phyloP scores from a whole-genome alignment of 2,329 filamentous ascomycete genomes.

The Furcasterigmium sp. region DNA sequence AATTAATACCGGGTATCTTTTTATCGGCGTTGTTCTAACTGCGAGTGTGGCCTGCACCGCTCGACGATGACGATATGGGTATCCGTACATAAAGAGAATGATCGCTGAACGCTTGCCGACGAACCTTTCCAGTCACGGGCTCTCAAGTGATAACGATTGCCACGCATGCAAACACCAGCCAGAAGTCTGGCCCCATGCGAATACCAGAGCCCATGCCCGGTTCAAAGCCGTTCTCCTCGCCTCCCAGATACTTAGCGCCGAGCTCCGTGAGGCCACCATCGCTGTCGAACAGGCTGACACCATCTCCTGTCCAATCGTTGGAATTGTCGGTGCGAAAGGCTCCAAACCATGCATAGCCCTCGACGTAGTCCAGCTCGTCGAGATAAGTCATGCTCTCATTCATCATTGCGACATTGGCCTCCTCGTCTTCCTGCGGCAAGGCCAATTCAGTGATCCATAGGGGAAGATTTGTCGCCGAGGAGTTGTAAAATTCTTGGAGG shows the following conservation, averaged over 20 bases:
- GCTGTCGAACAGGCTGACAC: constrained; percentile 28
- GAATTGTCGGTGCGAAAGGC: constrained; percentile 29
- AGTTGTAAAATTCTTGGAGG: constrained; percentile 28
- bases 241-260: constrained; percentile 31
- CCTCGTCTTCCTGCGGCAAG: constrained; percentile 24
- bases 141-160: no score
- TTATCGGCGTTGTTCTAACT: no score
- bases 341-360: constrained; percentile 36
- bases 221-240: constrained; percentile 29
- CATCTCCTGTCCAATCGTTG: constrained; percentile 32
- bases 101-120: no score
- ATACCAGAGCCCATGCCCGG: constrained; percentile 17
- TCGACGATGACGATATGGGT: no score
- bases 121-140: no score
- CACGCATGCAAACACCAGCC: neutral
- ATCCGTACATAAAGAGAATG: no score
- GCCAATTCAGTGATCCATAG: constrained; percentile 37
- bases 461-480: constrained; percentile 12
- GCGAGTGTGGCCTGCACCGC: no score
- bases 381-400: constrained; percentile 29
- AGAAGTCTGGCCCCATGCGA: neutral
- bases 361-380: constrained; percentile 24
- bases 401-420: constrained; percentile 31
- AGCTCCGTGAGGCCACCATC: constrained; percentile 31
- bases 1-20: no score